phyloP scores from a whole-genome alignment of 371 early-diverging fungal species.

The Choanephora cucurbitarum region DNA sequence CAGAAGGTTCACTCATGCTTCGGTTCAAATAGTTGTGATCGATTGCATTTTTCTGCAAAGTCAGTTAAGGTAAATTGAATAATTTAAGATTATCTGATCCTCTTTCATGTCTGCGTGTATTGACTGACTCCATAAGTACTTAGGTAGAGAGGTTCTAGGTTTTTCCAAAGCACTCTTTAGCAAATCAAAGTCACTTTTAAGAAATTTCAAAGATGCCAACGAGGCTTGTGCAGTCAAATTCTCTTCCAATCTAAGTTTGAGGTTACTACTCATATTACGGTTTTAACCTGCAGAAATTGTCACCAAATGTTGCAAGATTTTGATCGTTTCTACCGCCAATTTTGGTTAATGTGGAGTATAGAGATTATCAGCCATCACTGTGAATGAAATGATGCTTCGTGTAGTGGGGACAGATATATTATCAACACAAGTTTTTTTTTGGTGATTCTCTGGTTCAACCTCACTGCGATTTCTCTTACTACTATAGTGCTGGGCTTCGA shows the following conservation, averaged over 20 bases:
- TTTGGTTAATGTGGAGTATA: constrained; percentile 1
- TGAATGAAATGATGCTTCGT: constrained; percentile 6
- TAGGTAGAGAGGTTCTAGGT: constrained; percentile 16
- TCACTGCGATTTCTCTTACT: constrained; percentile 9
- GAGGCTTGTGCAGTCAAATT: constrained; percentile 15
- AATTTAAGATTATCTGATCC: constrained; percentile 12
- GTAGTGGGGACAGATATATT: constrained; percentile 9
- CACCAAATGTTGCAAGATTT: too few species aligned
- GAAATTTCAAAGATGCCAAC: constrained; percentile 18
- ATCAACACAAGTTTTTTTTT: constrained; percentile 5
- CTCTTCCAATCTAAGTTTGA: constrained; percentile 15
- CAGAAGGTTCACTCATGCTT: constrained; percentile 20
- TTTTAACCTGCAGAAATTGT: constrained; percentile 14
- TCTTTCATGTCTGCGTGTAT: constrained; percentile 11
- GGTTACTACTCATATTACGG: constrained; percentile 9
- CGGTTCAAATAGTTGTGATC: constrained; percentile 14
- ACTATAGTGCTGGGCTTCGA: constrained; percentile 1
- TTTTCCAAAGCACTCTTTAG: constrained; percentile 18
- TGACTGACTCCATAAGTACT: constrained; percentile 17
- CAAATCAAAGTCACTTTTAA: constrained; percentile 20
- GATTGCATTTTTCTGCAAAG: constrained; percentile 14
- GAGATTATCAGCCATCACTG: constrained; percentile 8
- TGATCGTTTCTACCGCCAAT: constrained; percentile 5
- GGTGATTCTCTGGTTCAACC: constrained; percentile 8
- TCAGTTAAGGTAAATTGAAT: constrained; percentile 16